Base-by-base conservation (phyloP, 257 asterid species). In the Rhazya stricta region DNA sequence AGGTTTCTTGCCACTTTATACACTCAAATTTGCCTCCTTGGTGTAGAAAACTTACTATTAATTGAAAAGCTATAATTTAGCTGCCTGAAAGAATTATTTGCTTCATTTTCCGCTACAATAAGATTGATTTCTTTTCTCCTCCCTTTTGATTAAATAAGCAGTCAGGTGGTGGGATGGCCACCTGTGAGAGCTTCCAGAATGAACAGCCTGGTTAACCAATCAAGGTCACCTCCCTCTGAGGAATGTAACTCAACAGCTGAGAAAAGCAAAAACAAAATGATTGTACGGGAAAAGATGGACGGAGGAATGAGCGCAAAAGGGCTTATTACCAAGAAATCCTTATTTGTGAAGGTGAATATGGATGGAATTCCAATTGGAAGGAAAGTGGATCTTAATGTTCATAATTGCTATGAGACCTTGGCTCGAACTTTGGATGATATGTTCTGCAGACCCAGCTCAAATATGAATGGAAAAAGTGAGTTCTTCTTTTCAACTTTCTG, bases 341-440 rank as follows among this genome's bases (percentile, higher is more conserved):
- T 86, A 30, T 94, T 89, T 79, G 96, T 94, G 72, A 94, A 94
- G 90, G 98, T 90, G 84, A 87, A 86, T 83, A 88, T 88, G 97
- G 98, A 93, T 73, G 96, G 98, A 82, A 75, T 86, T 67, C 83
- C 90, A 6, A 91, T 93, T 61, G 98, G 98, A 69, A 86, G 98
- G 82, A 93, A 91, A 80, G 85, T 91, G 23, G 98, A 93, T 81
- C 86, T 91, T 75, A 87, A 80, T 80, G 90, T 93, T 83, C 98
- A 91, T 77, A 76, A 69, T 79, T 85, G 88, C 83, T 94, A 94
- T 10, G 80, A 81, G 86, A 83, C 91, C 77, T 85, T 94, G 80
- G 90, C 93, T 66, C 84, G 34, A 18, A 80, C 88, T 6, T 78
- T 94, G 78, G 94, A 89, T 79, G 81, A 81, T 79, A 94, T 94